A percentile compares a stretch with the other conserved stretches of the same genome.
phyloP scores from a whole-genome alignment of 2,329 filamentous ascomycete genomes.

The Bipolaris zeicola region DNA sequence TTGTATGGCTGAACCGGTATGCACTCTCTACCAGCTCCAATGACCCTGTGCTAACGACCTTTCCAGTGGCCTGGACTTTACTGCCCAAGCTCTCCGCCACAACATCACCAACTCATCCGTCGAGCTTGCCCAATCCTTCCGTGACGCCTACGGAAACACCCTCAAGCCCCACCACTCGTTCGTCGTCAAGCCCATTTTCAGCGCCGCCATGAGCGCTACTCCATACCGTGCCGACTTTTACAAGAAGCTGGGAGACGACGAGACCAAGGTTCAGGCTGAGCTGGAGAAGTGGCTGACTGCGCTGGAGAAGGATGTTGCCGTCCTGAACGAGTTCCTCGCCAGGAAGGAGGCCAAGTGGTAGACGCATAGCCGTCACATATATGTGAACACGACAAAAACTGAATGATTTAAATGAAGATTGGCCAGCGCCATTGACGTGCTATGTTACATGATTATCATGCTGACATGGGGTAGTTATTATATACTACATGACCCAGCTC shows the following conservation, averaged over 20 bases:
- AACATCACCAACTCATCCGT: constrained; percentile 71
- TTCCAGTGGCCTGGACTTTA: constrained; percentile 88
- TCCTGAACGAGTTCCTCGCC: constrained; percentile 67
- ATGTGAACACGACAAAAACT: background rate
- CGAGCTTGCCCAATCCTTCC: constrained; percentile 88
- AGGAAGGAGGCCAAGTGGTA: constrained; percentile 45
- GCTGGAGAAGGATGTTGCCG: constrained; percentile 77
- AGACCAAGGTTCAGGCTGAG: constrained; percentile 65
- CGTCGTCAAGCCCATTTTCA: constrained; percentile 89
- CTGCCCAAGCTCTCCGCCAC: constrained; percentile 77
- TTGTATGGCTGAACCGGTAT: constrained; percentile 89
- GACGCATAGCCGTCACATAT: background rate
- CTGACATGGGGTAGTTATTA: background rate
- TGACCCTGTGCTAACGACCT: constrained; percentile 7
- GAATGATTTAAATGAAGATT: background rate
- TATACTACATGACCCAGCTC: background rate
- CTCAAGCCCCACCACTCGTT: constrained; percentile 93
- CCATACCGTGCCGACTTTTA: constrained; percentile 96
- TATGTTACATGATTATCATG: constrained; percentile 3
- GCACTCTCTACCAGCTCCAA: constrained; percentile 2
- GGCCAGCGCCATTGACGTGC: background rate
- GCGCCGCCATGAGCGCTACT: constrained; percentile 87
- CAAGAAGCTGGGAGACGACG: constrained; percentile 75
- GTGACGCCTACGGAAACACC: constrained; percentile 79
- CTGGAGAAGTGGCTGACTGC: constrained; percentile 75